phyloP scores from a whole-genome alignment of 371 early-diverging fungal species.

The Lichtheimia ramosa region DNA sequence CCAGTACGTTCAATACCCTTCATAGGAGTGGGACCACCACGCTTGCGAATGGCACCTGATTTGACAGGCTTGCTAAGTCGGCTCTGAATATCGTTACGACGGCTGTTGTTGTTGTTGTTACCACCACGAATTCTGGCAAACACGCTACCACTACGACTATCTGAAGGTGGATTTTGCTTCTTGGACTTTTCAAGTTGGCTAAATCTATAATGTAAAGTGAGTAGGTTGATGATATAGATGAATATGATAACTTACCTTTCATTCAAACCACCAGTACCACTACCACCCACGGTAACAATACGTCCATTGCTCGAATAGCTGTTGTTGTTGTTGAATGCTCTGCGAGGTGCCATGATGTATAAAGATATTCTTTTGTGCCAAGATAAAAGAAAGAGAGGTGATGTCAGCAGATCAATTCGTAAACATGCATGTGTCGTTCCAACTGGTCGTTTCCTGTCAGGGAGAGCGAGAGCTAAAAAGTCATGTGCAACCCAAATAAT shows the following conservation, averaged over 20 bases:
- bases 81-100: slow-evolving; percentile 29
- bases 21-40: slow-evolving; percentile 16
- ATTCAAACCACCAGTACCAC: slow-evolving; percentile 46
- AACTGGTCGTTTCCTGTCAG: slow-evolving; percentile 11
- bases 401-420: slow-evolving; percentile 15
- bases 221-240: too few species aligned
- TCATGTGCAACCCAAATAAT: too few species aligned
- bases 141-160: slow-evolving; percentile 18
- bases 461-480: too few species aligned
- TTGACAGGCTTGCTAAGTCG: slow-evolving; percentile 30
- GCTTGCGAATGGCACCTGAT: slow-evolving; percentile 28
- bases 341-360: slow-evolving; percentile 15
- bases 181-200: slow-evolving; percentile 22
- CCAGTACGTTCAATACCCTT: slow-evolving; percentile 17
- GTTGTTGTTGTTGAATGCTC: slow-evolving; percentile 13
- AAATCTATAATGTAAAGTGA: slow-evolving; percentile 24
- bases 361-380: not conserved
- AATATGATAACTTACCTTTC: slow-evolving; percentile 31
- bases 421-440: slow-evolving; percentile 5
- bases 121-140: slow-evolving; percentile 38
- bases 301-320: slow-evolving; percentile 4
- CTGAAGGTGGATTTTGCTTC: not conserved
- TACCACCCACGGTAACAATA: slow-evolving; percentile 13
- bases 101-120: slow-evolving; percentile 1
- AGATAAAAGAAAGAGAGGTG: not conserved